A percentile compares a stretch with the other conserved stretches of the same genome.
Evolutionary conservation across 169 alveolate species (phyloP).

Genomic region (Cryptosporidium meleagridis): DNA sequence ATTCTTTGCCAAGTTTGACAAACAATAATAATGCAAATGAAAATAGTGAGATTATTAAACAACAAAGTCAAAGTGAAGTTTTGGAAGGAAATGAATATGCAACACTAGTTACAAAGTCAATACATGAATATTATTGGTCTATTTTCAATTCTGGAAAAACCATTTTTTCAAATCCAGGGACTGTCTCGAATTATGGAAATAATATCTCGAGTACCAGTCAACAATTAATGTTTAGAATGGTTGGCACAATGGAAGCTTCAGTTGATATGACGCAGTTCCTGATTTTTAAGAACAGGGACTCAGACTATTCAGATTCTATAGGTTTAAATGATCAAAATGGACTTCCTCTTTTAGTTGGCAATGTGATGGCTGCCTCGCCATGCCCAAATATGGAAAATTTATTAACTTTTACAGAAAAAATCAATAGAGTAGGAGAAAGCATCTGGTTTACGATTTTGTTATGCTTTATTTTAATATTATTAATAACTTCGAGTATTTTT

Average conservation of each 20-base stretch:
- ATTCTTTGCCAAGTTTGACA: not conserved
- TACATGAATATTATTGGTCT: slow-evolving; percentile 48
- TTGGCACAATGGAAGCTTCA: slow-evolving; percentile 51
- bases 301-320: slow-evolving; percentile 17
- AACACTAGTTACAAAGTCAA: slow-evolving; percentile 35
- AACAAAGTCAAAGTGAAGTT: not conserved
- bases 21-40: not conserved
- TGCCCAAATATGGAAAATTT: slow-evolving; percentile 68
- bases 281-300: not conserved
- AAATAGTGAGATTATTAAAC: not conserved
- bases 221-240: slow-evolving; percentile 68
- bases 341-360: slow-evolving; percentile 52
- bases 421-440: slow-evolving; percentile 41
- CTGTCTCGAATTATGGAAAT: not conserved
- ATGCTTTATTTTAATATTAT: not conserved
- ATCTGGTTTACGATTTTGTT: slow-evolving; percentile 43
- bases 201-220: slow-evolving; percentile 37
- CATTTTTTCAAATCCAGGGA: slow-evolving; percentile 51
- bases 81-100: not conserved
- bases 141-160: slow-evolving; percentile 35
- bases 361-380: slow-evolving; percentile 60
- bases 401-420: slow-evolving; percentile 66
- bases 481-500: slow-evolving; percentile 5
- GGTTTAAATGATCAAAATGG: slow-evolving; percentile 54
- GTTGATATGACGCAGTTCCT: slow-evolving; percentile 27